Evolutionary conservation across 139 green algal genomes (phyloP), one percentile per base, ranked within the genome.

Genomic region (Chlamydomonas schloesseri): DNA sequence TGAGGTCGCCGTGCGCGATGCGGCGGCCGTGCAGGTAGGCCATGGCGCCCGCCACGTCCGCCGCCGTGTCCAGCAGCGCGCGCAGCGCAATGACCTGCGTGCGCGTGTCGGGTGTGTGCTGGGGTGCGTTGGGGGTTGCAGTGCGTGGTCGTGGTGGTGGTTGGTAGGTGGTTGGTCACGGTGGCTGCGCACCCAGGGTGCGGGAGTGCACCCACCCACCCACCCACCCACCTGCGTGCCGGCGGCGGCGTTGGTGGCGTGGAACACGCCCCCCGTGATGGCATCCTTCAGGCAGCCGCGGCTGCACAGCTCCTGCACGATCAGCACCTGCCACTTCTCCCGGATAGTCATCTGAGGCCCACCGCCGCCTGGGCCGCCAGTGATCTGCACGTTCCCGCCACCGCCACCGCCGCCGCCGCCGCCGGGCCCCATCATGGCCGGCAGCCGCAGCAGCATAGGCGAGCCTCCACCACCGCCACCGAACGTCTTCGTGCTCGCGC

Each of bases 1-100:
- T 96, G 24, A 95, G 91, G 81, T 96, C 94, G 3, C 91, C 92
- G 81, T 97, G 94, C 71, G 95, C 79, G 21, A 97, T 87, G 80
- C 68, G 71, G 21, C 37, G 60, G 55, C 23, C 46, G 87, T 97
- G 94, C 71, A 97, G 83, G 88, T 96, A 96, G 21, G 78, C 69
- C 87, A 95, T 89, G 6, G 92, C 94, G 1, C 62, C 68, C 46
- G 92, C 93, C 17, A 95, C 73, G 80, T 97, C 92, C 3, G 36
- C 55, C 0, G 88, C 90, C 0, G 90, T 92, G 31, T 74, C 55
- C 65, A 91, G 31, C 33, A 93, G 34, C 20, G 79, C 69, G 1
- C 47, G 69, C 81, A 87, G 71, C 33, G 53, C 55, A 26, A 87
- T 87, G 2, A 79, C 50, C 81, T 87, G 68, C n/a, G n/a, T n/a